These are phyloP conservation scores for Phytophthora gonapodyides DNA, from an alignment of 352 stramenopile genomes.

Conservation along the genomic window DNA sequence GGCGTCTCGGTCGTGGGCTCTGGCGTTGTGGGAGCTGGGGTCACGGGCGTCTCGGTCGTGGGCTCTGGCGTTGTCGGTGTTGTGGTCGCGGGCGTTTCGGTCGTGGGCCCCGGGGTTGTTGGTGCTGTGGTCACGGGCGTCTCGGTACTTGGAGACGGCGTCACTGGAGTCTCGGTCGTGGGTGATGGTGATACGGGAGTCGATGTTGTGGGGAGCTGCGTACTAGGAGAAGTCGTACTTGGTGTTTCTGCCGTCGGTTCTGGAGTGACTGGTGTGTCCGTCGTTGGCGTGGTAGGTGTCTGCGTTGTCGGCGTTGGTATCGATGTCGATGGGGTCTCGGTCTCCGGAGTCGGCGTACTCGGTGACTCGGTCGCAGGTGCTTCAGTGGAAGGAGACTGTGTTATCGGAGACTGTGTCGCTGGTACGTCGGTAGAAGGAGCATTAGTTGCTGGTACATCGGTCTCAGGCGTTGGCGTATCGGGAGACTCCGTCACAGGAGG, in stretches of 20 bases:
- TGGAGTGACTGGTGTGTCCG: constrained; percentile 1
- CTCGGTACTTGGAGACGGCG: not conserved
- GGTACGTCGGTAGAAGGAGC: constrained; percentile 6
- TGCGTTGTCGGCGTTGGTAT: not conserved
- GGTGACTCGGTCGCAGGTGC: constrained; percentile 4
- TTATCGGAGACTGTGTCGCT: constrained; percentile 3
- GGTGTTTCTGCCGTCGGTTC: no score
- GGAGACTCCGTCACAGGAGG: no score
- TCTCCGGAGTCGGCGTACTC: not conserved
- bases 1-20: not conserved
- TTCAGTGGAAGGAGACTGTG: constrained; percentile 7
- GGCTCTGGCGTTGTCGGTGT: constrained; percentile 1
- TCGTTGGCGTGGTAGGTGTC: constrained; percentile 3
- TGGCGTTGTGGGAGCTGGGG: not conserved
- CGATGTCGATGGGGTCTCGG: constrained; percentile 3
- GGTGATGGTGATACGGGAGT: not conserved
- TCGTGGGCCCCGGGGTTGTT: not conserved
- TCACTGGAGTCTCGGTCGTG: not conserved
- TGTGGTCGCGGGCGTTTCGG: not conserved
- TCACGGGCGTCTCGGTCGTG: not conserved
- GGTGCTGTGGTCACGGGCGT: not conserved
- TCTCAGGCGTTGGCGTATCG: not conserved
- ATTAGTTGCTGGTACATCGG: not conserved
- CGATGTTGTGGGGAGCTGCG: no score
- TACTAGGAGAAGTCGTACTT: no score